Evolutionary conservation across 148 eudicot genomes (phyloP), one percentile per base, ranked within the genome.

Genomic region (Silene conica): DNA sequence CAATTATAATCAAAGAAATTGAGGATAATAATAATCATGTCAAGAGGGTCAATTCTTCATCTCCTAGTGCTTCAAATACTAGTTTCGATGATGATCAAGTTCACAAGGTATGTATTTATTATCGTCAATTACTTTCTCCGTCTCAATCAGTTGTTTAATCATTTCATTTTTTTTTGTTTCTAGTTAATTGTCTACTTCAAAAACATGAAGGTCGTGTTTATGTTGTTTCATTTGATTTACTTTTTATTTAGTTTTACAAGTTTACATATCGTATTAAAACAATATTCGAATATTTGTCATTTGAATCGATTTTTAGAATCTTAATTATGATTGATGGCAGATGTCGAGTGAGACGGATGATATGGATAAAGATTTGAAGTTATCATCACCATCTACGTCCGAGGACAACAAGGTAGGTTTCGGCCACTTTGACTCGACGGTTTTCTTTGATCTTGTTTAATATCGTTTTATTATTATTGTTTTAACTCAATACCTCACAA

Each of bases 91-190:
- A 62, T 18, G 68, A 70, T 70, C 20, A 76, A 76, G 6, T 34
- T 0, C 57, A n/a, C 5, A 72, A 77, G 80, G 80, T 77, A 71
- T 38, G 80, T 77, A 71, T 38, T 38, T 43, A 20, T 15, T 38
- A 38, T 6, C 43, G 7, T 38, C 43, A 6, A 38, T 38, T 38
- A 6, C 3, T 38, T 6, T 3, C 8, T 38, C 9, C 9, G 3
- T 38, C 3, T 38, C 43, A 38, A 7, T 41, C 6, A 14, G 1
- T 1, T 52, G 16, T 2, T 38, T 64, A n/a, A 25, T 10, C 12
- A 62, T 25, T 25, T 62, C 14, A 62, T 9, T 25, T 25, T 23
- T 9, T 18, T 22, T 61, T 5, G 25, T 61, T 61, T 23, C 14
- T 3, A 61, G 15, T 28, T 23, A 22, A 61, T 28, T 10, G 2